A percentile compares a stretch with the other conserved stretches of the same genome.
phyloP scores from a whole-genome alignment of 1,139 yeast species.

The Blastobotrys buckinghamii region DNA sequence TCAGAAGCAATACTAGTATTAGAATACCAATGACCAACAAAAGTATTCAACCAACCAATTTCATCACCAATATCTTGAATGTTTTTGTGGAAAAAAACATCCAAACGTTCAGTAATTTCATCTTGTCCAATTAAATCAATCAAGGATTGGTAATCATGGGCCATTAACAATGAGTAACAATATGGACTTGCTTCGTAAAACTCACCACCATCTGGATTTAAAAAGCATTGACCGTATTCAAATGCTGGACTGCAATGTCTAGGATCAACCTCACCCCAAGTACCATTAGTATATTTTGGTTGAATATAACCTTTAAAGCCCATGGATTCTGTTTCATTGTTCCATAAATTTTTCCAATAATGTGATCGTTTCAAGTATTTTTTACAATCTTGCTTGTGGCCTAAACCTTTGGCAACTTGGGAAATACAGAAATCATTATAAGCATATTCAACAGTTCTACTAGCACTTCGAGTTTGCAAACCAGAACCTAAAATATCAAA shows the following conservation, averaged over 20 bases:
- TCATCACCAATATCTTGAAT: slow-evolving; percentile 34
- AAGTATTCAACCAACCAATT: slow-evolving; percentile 17
- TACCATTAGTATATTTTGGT: slow-evolving; percentile 34
- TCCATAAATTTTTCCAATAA: slow-evolving; percentile 40
- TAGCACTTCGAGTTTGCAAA: slow-evolving; percentile 31
- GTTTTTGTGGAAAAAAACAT: slow-evolving; percentile 21
- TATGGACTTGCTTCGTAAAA: slow-evolving; percentile 14
- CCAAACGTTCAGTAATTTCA: slow-evolving; percentile 32
- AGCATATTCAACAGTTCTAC: slow-evolving; percentile 39
- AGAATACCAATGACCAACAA: slow-evolving; percentile 10
- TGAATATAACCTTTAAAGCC: slow-evolving; percentile 36
- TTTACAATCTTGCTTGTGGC: slow-evolving; percentile 25
- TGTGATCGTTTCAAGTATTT: slow-evolving; percentile 36
- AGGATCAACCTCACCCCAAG: slow-evolving; percentile 26
- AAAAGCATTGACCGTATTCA: slow-evolving; percentile 23
- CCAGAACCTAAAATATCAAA: slow-evolving; percentile 11
- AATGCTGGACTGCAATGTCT: slow-evolving; percentile 13
- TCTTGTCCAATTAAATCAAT: slow-evolving; percentile 31
- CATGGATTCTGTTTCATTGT: slow-evolving; percentile 29
- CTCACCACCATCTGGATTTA: slow-evolving; percentile 30
- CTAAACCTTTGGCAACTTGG: slow-evolving; percentile 36
- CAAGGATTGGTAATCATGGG: slow-evolving; percentile 35
- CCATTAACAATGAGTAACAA: slow-evolving; percentile 26
- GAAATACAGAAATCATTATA: slow-evolving; percentile 38
- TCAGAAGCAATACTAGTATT: slow-evolving; percentile 13